These are phyloP conservation scores for Saccharomycopsis hybrid DNA, from an alignment of 1,139 yeast species.

Conservation along the genomic window DNA sequence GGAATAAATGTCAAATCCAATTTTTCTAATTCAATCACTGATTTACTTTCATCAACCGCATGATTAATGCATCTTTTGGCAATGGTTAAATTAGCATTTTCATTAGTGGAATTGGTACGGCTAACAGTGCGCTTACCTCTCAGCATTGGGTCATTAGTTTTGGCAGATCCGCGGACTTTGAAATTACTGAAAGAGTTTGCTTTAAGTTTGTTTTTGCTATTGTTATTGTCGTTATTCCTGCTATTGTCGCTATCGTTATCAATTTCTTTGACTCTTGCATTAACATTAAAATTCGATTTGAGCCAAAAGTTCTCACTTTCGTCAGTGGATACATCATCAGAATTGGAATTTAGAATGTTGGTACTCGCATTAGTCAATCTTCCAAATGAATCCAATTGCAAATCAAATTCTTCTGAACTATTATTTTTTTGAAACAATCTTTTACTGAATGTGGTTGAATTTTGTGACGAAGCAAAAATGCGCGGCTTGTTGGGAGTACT, in stretches of 20 bases:
- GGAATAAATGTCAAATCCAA: constrained; percentile 43
- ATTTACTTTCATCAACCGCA: constrained; percentile 31
- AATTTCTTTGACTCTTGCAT: neutral
- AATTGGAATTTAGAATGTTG: neutral
- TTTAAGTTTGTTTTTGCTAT: neutral
- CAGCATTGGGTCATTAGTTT: neutral
- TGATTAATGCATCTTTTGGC: constrained; percentile 24
- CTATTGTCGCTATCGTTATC: neutral
- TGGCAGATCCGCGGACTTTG: neutral
- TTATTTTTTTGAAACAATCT: neutral
- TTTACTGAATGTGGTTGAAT: neutral
- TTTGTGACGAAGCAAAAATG: neutral
- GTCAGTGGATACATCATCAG: constrained; percentile 8
- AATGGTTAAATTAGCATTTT: constrained; percentile 1
- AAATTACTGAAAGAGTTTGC: constrained; percentile 3
- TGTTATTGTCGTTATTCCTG: neutral
- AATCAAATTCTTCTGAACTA: constrained; percentile 15
- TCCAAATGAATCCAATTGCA: constrained; percentile 19
- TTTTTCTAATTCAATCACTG: constrained; percentile 38
- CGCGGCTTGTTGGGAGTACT: neutral
- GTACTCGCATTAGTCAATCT: constrained; percentile 1
- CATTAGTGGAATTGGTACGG: constrained; percentile 14
- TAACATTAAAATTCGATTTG: neutral
- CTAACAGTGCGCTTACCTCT: constrained; percentile 1
- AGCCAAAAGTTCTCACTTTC: neutral